Evolutionary conservation across 768 basidiomycete species (phyloP).

Genomic region (Chalciporus piperatus): DNA sequence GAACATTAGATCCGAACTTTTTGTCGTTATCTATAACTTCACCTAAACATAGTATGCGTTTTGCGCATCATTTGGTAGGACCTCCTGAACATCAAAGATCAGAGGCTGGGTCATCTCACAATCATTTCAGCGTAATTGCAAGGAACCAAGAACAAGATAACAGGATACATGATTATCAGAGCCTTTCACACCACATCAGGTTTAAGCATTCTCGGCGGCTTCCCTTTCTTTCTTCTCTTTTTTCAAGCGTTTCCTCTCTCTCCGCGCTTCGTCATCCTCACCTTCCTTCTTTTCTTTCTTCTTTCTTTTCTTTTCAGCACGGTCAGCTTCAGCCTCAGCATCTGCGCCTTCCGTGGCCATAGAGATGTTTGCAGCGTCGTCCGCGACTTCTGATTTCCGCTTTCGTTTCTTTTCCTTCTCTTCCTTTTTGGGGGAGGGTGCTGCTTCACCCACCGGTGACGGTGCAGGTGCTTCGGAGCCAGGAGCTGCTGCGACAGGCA

Average conservation of each 20-base stretch:
- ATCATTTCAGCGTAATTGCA: neutral
- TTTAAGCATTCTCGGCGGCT: constrained; percentile 31
- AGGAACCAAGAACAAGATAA: neutral
- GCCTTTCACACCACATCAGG: neutral
- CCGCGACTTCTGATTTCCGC: constrained; percentile 63
- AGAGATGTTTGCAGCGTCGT: constrained; percentile 40
- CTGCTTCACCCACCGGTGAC: constrained; percentile 31
- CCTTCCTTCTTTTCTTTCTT: constrained; percentile 61
- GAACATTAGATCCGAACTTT: too few species aligned
- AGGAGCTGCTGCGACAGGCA: constrained; percentile 20
- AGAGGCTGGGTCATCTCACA: neutral
- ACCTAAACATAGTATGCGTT: too few species aligned
- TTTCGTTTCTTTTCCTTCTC: constrained; percentile 86
- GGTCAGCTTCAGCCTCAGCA: constrained; percentile 46
- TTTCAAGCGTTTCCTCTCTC: constrained; percentile 62
- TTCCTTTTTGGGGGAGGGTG: constrained; percentile 39
- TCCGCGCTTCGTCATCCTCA: constrained; percentile 56
- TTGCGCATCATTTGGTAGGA: too few species aligned
- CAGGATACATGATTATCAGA: neutral
- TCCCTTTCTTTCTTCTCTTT: constrained; percentile 64
- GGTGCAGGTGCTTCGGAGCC: constrained; percentile 27
- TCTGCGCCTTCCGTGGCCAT: constrained; percentile 36
- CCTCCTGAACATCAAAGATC: neutral
- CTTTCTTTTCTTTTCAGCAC: constrained; percentile 54
- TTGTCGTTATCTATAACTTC: too few species aligned